A percentile compares a stretch with the other conserved stretches of the same genome.
Conservation (phyloP, 2,329 filamentous ascomycete genomes). For the Fusarium poae region DNA sequence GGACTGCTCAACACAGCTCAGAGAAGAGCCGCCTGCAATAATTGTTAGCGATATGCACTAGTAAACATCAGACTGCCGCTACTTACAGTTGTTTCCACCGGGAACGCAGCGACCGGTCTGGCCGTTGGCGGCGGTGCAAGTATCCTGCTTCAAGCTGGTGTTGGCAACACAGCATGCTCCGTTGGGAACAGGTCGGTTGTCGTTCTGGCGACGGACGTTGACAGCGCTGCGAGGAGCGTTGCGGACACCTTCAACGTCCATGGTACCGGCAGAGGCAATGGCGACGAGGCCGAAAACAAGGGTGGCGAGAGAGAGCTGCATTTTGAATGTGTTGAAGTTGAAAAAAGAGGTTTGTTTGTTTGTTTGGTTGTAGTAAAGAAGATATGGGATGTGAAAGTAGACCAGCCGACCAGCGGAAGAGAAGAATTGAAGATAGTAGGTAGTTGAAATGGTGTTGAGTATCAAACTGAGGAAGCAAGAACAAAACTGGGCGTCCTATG, state of each 20-base stretch:
- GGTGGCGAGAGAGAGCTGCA: slow-evolving; percentile 23
- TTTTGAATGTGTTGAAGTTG: slow-evolving; percentile 2
- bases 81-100: slow-evolving; percentile 27
- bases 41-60: neutral
- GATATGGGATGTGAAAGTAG: slow-evolving; percentile 7
- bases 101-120: slow-evolving; percentile 17
- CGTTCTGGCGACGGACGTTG: neutral
- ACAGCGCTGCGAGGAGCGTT: slow-evolving; percentile 20
- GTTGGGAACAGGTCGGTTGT: slow-evolving; percentile 16
- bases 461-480: slow-evolving; percentile 16
- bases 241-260: slow-evolving; percentile 16
- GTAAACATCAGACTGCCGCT: neutral
- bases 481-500: neutral
- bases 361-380: slow-evolving; percentile 8
- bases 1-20: slow-evolving; percentile 17
- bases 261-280: slow-evolving; percentile 14
- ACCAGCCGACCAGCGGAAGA: slow-evolving; percentile 29
- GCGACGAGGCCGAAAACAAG: slow-evolving; percentile 24
- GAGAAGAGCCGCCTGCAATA: slow-evolving; percentile 1
- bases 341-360: neutral
- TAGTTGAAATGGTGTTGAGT: slow-evolving; percentile 15
- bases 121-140: slow-evolving; percentile 9
- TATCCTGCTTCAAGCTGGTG: slow-evolving; percentile 25
- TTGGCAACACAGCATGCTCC: slow-evolving; percentile 23
- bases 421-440: slow-evolving; percentile 19